Evolutionary conservation across 2,329 filamentous ascomycete species (phyloP), one percentile per base, ranked within the genome.

Genomic region (Neodidymelliopsis sp.): DNA sequence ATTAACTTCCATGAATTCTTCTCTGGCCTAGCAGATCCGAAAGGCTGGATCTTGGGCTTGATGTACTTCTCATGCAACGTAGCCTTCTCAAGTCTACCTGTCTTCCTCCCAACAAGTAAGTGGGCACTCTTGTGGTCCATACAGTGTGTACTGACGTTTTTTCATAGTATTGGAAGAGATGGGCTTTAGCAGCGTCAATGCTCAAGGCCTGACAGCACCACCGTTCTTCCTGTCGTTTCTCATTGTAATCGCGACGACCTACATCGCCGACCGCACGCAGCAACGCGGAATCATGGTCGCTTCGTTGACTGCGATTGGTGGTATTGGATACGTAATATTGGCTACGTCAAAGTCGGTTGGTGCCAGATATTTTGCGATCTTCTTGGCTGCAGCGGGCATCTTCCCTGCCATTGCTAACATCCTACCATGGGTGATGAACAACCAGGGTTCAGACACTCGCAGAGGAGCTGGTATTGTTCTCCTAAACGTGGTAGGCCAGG

Each of bases 121-220:
- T 45, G 10, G 6, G n/a, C n/a, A n/a, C n/a, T n/a, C n/a, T n/a
- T n/a, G n/a, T n/a, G n/a, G n/a, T n/a, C n/a, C n/a, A n/a, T n/a
- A n/a, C n/a, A n/a, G n/a, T n/a, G n/a, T n/a, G n/a, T 6, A 24
- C 40, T 50, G 28, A 50, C 20, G 15, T 7, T 10, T 1, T 6
- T 4, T n/a, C 12, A n/a, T 22, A 50, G 40, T 76, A 42, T 65
- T 77, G 50, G 65, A 68, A 5, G 71, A 75, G 44, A 88, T 91
- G 84, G 87, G 88, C 8, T 90, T 86, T 71, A 81, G 80, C 0
- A 75, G 79, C 11, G 80, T 90, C 52, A 77, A 84, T 49, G 85
- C 88, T 0, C 88, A 91, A 70, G 88, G 87, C 1, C 79, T 91
- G 10, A 86, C 86, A 0, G 86, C 87, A 0, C 87, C 87, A 1